Conservation (phyloP, 2,329 filamentous ascomycete genomes). For the Colletotrichum destructivum region DNA sequence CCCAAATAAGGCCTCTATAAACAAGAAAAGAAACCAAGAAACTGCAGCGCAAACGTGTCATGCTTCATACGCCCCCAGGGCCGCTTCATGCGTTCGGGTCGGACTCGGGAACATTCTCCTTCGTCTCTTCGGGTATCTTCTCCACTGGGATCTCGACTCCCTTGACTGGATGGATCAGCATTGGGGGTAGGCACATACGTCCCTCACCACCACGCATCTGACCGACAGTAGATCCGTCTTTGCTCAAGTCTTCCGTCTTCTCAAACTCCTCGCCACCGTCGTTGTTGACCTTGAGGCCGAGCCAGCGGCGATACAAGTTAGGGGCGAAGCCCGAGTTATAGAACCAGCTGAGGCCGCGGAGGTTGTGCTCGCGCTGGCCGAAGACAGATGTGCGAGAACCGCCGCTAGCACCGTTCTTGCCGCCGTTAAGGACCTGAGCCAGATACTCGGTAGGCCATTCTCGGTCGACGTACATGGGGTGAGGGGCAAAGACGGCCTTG, state of each 20-base stretch:
- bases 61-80: slow-evolving; percentile 24
- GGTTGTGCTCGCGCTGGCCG: slow-evolving; percentile 90
- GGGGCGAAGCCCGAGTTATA: slow-evolving; percentile 88
- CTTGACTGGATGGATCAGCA: slow-evolving; percentile 93
- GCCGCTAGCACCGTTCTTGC: slow-evolving; percentile 81
- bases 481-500: slow-evolving; percentile 92
- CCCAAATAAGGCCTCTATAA: slow-evolving; percentile 27
- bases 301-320: slow-evolving; percentile 87
- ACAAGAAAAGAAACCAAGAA: slow-evolving; percentile 19
- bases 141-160: slow-evolving; percentile 77
- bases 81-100: slow-evolving; percentile 60
- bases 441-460: slow-evolving; percentile 87
- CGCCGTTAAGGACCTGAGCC: slow-evolving; percentile 84
- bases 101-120: slow-evolving; percentile 61
- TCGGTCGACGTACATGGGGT: slow-evolving; percentile 90
- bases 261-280: slow-evolving; percentile 86
- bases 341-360: slow-evolving; percentile 90
- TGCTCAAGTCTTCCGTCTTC: slow-evolving; percentile 67
- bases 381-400: slow-evolving; percentile 81
- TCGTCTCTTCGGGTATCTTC: slow-evolving; percentile 64
- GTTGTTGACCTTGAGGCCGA: slow-evolving; percentile 85
- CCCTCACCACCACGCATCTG: slow-evolving; percentile 79
- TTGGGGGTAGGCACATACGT: slow-evolving; percentile 91
- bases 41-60: slow-evolving; percentile 27
- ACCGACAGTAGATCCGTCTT: slow-evolving; percentile 63